Percentiles rank a stretch among this genome's conserved stretches.
Evolutionary conservation across 352 stramenopile genomes (phyloP).

Genomic region (Globisporangium polare): DNA sequence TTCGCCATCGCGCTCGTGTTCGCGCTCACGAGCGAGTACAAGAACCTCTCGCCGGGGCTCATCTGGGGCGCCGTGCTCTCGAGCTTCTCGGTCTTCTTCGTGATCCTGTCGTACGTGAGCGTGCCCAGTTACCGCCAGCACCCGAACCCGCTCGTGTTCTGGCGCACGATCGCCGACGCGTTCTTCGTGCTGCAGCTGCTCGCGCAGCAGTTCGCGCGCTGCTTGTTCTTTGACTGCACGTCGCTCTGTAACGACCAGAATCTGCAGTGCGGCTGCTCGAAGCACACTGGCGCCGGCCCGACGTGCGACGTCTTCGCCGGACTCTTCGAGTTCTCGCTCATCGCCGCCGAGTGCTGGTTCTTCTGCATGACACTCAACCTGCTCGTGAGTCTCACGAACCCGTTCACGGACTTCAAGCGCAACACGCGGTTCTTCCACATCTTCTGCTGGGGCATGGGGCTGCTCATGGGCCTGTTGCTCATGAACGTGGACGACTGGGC

Average conservation of each 20-base stretch:
- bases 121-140: conserved; percentile 80
- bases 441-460: conserved; percentile 70
- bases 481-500: conserved; percentile 75
- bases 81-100: conserved; percentile 84
- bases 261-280: conserved; percentile 75
- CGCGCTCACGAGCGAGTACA: conserved; percentile 58
- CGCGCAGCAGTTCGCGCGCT: conserved; percentile 77
- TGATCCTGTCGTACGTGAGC: conserved; percentile 81
- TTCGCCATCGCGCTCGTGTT: conserved; percentile 63
- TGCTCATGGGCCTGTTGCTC: conserved; percentile 63
- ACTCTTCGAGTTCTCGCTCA: conserved; percentile 82
- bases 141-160: conserved; percentile 87
- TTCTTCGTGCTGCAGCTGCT: conserved; percentile 82
- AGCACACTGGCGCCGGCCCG: conserved; percentile 28
- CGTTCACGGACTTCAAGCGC: conserved; percentile 88
- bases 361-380: conserved; percentile 89
- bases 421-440: conserved; percentile 84
- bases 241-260: conserved; percentile 67
- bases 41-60: conserved; percentile 72
- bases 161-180: conserved; percentile 80
- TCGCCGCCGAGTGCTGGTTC: conserved; percentile 87
- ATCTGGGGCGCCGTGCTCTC: conserved; percentile 84
- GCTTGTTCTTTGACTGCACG: conserved; percentile 76
- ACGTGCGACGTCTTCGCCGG: conserved; percentile 76
- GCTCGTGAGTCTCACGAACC: conserved; percentile 84